Conservation (phyloP, 768 basidiomycete genomes). For the Lyophyllum atratum region DNA sequence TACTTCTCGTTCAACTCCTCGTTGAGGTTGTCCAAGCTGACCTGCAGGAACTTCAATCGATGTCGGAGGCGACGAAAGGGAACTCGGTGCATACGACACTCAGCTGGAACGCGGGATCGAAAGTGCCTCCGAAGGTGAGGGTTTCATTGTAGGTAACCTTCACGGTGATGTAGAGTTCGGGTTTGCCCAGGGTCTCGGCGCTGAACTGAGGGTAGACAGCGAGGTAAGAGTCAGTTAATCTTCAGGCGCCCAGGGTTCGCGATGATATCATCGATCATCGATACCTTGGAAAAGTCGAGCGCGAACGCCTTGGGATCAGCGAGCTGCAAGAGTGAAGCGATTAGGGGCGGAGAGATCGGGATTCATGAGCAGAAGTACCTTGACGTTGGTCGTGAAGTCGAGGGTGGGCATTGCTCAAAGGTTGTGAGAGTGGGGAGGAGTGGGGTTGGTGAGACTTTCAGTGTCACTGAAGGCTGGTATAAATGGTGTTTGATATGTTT, state of each 20-base stretch:
- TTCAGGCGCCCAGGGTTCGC: no score
- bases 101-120: slow-evolving; percentile 67
- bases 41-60: slow-evolving; percentile 32
- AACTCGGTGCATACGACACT: slow-evolving; percentile 46
- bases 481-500: no score
- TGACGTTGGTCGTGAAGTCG: slow-evolving; percentile 44
- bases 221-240: neutral
- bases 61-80: neutral
- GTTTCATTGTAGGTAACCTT: slow-evolving; percentile 52
- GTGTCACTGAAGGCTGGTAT: no score
- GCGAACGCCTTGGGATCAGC: slow-evolving; percentile 41
- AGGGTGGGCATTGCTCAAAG: slow-evolving; percentile 40
- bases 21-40: slow-evolving; percentile 57
- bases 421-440: neutral
- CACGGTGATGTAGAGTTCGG: slow-evolving; percentile 54
- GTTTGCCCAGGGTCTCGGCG: slow-evolving; percentile 55
- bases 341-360: neutral
- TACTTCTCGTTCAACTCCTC: slow-evolving; percentile 50
- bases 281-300: slow-evolving; percentile 60
- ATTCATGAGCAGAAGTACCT: slow-evolving; percentile 24
- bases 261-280: slow-evolving; percentile 2
- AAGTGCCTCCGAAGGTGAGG: slow-evolving; percentile 60
- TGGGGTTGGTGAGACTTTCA: neutral
- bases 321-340: slow-evolving; percentile 21
- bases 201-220: slow-evolving; percentile 39